Base-by-base conservation (phyloP, 140 eudicot species). In the Bidens hawaiensis region DNA sequence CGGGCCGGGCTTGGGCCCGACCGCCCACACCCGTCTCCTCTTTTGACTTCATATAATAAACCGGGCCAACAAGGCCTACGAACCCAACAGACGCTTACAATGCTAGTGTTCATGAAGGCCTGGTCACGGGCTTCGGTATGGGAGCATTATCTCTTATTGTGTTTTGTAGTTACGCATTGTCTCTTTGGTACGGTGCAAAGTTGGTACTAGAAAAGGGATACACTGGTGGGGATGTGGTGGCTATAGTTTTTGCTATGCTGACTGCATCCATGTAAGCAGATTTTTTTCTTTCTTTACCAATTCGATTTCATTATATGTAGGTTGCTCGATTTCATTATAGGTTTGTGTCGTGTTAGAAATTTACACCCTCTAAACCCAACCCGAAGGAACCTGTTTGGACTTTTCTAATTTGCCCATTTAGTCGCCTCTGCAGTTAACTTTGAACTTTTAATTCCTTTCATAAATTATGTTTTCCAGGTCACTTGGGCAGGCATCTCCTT, bases 131-230 rank as follows among this genome's bases (percentile, higher is more conserved):
- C 41, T 17, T 82, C 11, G 97, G 97, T 51, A 58, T 87, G 68
- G 96, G 97, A 62, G 19, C 81, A 5, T 71, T 87, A 69, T 67
- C 82, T 79, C 57, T 58, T 38, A 79, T 86, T 13, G 22, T 76
- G 19, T 86, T 86, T 54, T 67, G 81, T 73, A 79, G 81, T 72
- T 90, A 86, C 47, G 83, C 74, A 0, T 69, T 90, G 76, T 95
- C 97, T 34, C 69, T 86, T 22, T 90, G 94, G 97, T 90, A 71
- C 71, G 97, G 97, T 38, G 82, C 85, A 22, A 81, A 70, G 81
- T 49, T 90, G 97, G 74, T 90, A 42, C 46, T 83, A 12, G n/a
- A n/a, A n/a, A n/a, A n/a, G n/a, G n/a, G n/a, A n/a, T n/a, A n/a
- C n/a, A n/a, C n/a, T n/a, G n/a, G 90, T 33, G 97, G 95, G 28